A percentile compares a stretch with the other conserved stretches of the same genome.
Conservation (phyloP, 2,329 filamentous ascomycete species). For the Reticulascus tulasneorum region DNA sequence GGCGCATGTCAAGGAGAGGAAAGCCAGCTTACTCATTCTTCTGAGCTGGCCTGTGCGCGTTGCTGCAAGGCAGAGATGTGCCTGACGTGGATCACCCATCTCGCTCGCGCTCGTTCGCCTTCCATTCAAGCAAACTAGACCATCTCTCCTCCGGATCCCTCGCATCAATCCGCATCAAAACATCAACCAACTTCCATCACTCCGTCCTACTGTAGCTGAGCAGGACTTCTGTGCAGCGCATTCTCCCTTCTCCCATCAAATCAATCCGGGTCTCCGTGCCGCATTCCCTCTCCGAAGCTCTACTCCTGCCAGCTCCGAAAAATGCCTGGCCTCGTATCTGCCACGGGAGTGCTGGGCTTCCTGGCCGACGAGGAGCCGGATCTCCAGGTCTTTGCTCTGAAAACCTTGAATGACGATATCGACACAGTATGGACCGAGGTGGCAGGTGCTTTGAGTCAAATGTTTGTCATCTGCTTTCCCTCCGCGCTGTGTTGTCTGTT, state of each 20-base stretch:
- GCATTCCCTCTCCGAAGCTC: conserved; percentile 8
- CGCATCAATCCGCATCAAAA: neutral
- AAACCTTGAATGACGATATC: conserved; percentile 93
- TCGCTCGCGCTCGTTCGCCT: neutral
- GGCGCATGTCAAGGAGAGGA: no score
- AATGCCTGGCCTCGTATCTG: conserved; percentile 93
- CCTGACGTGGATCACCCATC: conserved; percentile 35
- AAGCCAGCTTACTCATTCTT: no score
- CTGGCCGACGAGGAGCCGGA: conserved; percentile 91
- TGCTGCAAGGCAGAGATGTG: conserved; percentile 34
- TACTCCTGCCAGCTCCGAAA: conserved; percentile 21
- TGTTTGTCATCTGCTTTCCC: conserved; percentile 51
- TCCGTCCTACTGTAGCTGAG: no score
- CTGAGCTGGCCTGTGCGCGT: conserved; percentile 1
- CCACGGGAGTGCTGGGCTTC: conserved; percentile 91
- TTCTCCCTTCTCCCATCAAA: conserved; percentile 3
- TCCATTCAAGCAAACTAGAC: conserved; percentile 3
- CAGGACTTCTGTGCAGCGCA: conserved; percentile 1
- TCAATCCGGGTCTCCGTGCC: conserved; percentile 8
- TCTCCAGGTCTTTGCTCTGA: conserved; percentile 90
- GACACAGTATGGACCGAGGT: conserved; percentile 98
- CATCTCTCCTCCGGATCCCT: neutral
- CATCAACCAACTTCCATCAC: neutral
- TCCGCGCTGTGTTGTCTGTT: neutral
- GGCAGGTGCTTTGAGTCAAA: conserved; percentile 84